These are phyloP conservation scores for Waitea zeae DNA, from an alignment of 1,284 basidiomycete species.

Conservation along the genomic window DNA sequence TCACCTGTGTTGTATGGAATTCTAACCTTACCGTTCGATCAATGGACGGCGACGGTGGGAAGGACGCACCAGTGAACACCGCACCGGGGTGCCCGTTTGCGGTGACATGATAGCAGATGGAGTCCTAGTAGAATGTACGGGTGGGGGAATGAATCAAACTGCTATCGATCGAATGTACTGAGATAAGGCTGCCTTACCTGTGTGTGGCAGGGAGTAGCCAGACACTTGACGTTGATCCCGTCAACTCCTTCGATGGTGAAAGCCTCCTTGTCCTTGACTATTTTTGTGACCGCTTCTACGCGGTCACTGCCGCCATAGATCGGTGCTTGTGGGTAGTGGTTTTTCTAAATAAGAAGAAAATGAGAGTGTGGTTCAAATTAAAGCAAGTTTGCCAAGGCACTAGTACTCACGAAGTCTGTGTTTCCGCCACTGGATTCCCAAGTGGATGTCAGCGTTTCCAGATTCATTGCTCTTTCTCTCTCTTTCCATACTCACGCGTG, in stretches of 20 bases:
- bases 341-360: not conserved
- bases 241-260: slow-evolving; percentile 61
- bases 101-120: slow-evolving; percentile 79
- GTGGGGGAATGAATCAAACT: too few species aligned
- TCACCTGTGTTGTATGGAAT: too few species aligned
- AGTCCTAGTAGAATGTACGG: too few species aligned
- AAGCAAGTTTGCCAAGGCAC: too few species aligned
- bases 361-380: not conserved
- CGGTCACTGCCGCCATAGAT: slow-evolving; percentile 77
- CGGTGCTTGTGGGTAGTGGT: slow-evolving; percentile 40
- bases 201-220: slow-evolving; percentile 92
- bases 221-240: slow-evolving; percentile 60
- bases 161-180: too few species aligned
- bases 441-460: too few species aligned
- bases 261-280: slow-evolving; percentile 66
- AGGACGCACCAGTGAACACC: slow-evolving; percentile 92
- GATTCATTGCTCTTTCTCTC: too few species aligned
- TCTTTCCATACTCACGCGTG: slow-evolving; percentile 76
- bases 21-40: too few species aligned
- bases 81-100: slow-evolving; percentile 42
- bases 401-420: slow-evolving; percentile 34
- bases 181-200: too few species aligned
- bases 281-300: slow-evolving; percentile 48
- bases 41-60: too few species aligned
- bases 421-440: not conserved